Evolutionary conservation across 2,329 filamentous ascomycete genomes (phyloP).

Genomic region (Epichloe coenophiala): DNA sequence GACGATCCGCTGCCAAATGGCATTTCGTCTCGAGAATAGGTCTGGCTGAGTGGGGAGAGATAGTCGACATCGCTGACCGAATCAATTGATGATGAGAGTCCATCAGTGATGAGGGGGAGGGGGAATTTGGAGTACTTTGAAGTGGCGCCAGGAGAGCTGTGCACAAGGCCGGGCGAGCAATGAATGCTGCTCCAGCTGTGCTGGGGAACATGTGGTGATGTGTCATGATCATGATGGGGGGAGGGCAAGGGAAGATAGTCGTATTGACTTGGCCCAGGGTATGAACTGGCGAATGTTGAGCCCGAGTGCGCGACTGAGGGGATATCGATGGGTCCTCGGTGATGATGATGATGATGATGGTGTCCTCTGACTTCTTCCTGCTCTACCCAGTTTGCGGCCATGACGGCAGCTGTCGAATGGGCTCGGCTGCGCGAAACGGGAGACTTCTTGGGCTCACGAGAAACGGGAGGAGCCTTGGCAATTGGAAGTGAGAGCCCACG

Average conservation of each 20-base stretch:
- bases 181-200: constrained; percentile 32
- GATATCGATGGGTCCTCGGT: constrained; percentile 23
- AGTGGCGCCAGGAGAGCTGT: constrained; percentile 17
- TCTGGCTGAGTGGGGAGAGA: constrained; percentile 45
- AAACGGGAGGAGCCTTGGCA: constrained; percentile 45
- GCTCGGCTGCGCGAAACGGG: constrained; percentile 29
- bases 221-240: constrained; percentile 23
- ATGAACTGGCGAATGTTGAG: constrained; percentile 33
- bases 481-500: constrained; percentile 69
- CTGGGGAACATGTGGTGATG: constrained; percentile 25
- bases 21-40: constrained; percentile 43
- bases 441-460: constrained; percentile 34
- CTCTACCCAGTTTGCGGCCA: constrained; percentile 15
- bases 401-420: constrained; percentile 26
- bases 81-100: constrained; percentile 41
- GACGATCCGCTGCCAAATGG: constrained; percentile 42
- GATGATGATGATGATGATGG: constrained; percentile 6
- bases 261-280: constrained; percentile 20
- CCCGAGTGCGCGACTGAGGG: constrained; percentile 17
- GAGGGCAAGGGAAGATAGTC: constrained; percentile 38
- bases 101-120: constrained; percentile 33
- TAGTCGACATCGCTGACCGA: constrained; percentile 51
- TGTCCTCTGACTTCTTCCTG: constrained; percentile 20
- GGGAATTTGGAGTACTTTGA: constrained; percentile 32
- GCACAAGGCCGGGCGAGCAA: constrained; percentile 28